Conservation (phyloP, 2,329 filamentous ascomycete species). For the Alternaria longipes region DNA sequence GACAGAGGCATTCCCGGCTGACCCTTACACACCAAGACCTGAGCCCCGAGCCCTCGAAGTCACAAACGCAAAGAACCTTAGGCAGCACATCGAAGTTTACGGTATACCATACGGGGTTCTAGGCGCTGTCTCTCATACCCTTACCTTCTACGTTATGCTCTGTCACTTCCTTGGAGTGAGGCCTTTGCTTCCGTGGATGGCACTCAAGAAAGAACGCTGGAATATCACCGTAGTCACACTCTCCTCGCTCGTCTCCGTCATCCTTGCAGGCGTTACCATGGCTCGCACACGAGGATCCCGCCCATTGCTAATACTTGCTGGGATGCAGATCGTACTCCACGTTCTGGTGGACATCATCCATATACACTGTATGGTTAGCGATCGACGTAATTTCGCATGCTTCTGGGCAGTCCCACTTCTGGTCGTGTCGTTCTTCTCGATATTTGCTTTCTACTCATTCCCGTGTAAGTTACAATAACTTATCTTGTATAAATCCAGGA, state of each 20-base stretch:
- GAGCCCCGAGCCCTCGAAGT: conserved; percentile 5
- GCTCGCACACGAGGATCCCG: conserved; percentile 6
- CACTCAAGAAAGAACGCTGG: neutral
- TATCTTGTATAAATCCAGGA: neutral
- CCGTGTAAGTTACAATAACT: conserved; percentile 6
- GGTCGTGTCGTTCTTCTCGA: conserved; percentile 7
- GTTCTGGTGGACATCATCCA: conserved; percentile 11
- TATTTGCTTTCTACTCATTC: conserved; percentile 15
- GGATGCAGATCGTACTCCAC: conserved; percentile 13
- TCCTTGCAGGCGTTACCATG: conserved; percentile 11
- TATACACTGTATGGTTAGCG: conserved; percentile 6
- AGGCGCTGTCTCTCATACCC: conserved; percentile 7
- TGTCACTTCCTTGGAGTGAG: conserved; percentile 10
- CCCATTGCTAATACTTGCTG: conserved; percentile 10
- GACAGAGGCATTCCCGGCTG: neutral
- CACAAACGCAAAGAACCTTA: conserved; percentile 9
- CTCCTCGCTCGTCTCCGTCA: conserved; percentile 15
- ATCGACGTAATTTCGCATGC: neutral
- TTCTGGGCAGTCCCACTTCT: conserved; percentile 9
- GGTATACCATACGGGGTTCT: conserved; percentile 15
- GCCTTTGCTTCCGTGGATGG: conserved; percentile 8
- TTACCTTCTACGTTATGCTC: conserved; percentile 15
- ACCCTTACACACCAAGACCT: neutral
- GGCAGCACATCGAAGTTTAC: conserved; percentile 12
- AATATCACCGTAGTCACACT: conserved; percentile 2